Percentiles rank a stretch among this genome's conserved stretches.
Conservation (phyloP, 441 rosid species). For the Pelargonium cotyledonis region DNA sequence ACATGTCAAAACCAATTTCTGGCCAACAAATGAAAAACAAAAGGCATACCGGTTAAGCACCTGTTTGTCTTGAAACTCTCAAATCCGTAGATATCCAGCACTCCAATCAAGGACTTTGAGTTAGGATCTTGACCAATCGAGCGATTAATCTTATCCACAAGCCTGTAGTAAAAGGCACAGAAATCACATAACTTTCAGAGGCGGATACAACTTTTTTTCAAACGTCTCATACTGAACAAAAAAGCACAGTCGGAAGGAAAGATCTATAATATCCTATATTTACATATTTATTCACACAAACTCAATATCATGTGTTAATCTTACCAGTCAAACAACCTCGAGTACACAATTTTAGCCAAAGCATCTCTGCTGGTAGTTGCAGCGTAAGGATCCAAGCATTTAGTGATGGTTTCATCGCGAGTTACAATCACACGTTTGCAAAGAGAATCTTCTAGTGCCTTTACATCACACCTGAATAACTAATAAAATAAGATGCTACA, state of each 20-base stretch:
- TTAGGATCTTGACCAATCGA: slow-evolving; percentile 90
- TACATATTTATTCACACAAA: background rate
- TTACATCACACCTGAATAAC: slow-evolving; percentile 4
- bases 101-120: slow-evolving; percentile 79
- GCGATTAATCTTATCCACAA: slow-evolving; percentile 74
- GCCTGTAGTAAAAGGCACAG: slow-evolving; percentile 45
- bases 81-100: slow-evolving; percentile 78
- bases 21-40: slow-evolving; percentile 39
- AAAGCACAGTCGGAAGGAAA: slow-evolving; percentile 8
- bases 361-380: slow-evolving; percentile 6
- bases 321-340: slow-evolving; percentile 10
- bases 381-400: slow-evolving; percentile 5
- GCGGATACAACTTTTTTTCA: slow-evolving; percentile 5
- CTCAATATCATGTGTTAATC: background rate
- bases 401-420: background rate
- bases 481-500: background rate
- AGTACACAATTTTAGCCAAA: slow-evolving; percentile 8
- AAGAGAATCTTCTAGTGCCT: slow-evolving; percentile 7
- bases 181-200: slow-evolving; percentile 17
- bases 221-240: background rate
- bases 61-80: slow-evolving; percentile 99
- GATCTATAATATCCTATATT: background rate
- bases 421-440: slow-evolving; percentile 10
- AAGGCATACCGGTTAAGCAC: slow-evolving; percentile 95
- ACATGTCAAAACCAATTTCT: slow-evolving; percentile 27